phyloP scores from a whole-genome alignment of 2,329 filamentous ascomycete genomes.

The Alternaria brassicicola region DNA sequence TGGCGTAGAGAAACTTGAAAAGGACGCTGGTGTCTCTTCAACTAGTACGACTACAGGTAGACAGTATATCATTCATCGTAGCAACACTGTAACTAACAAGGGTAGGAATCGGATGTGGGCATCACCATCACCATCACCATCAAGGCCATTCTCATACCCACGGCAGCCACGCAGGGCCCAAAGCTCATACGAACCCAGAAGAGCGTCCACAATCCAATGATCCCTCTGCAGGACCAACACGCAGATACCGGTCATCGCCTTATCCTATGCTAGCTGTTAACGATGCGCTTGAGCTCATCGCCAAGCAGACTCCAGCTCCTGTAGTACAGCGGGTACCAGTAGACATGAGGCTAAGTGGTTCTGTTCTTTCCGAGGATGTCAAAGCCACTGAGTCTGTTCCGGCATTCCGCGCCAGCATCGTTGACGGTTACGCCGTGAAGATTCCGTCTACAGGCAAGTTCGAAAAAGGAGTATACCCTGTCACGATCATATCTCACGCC shows the following conservation, averaged over 20 bases:
- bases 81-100: conserved; percentile 2
- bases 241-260: conserved; percentile 81
- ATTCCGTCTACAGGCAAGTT: conserved; percentile 50
- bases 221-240: conserved; percentile 64
- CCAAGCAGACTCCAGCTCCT: conserved; percentile 72
- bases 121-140: conserved; percentile 46
- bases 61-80: not conserved
- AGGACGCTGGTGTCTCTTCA: conserved; percentile 68
- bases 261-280: conserved; percentile 90
- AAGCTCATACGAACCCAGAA: conserved; percentile 72
- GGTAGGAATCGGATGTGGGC: conserved; percentile 33
- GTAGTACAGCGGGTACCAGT: conserved; percentile 65
- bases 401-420: conserved; percentile 92
- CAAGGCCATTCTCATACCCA: conserved; percentile 65
- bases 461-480: conserved; percentile 81
- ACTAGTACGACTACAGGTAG: conserved; percentile 22
- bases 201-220: conserved; percentile 65
- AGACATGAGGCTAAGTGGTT: conserved; percentile 70
- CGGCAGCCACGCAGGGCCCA: conserved; percentile 52
- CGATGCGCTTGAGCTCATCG: conserved; percentile 76
- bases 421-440: conserved; percentile 83
- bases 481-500: conserved; percentile 85
- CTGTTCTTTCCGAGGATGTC: conserved; percentile 83
- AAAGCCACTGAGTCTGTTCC: conserved; percentile 82
- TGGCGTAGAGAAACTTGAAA: conserved; percentile 81